Base-by-base conservation (phyloP, 2,329 filamentous ascomycete species). In the Diaporthe sp. region DNA sequence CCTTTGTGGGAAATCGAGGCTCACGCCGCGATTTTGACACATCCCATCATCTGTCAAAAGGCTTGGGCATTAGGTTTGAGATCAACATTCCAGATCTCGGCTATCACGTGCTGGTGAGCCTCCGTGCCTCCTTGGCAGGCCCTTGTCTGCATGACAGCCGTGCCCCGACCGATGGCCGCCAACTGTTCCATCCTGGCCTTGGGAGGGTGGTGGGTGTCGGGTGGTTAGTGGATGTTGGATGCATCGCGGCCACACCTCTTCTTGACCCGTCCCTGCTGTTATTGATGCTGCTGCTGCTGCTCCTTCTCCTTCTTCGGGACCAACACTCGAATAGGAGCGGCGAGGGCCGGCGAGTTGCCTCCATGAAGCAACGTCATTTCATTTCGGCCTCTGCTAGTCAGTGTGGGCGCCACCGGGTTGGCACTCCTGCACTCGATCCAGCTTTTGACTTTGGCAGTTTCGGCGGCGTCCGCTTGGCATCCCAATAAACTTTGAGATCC, bases 31-130 rank as follows among this genome's bases (percentile, higher is more conserved):
- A 53, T 39, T 65, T 53, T 68, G 63, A 68, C 63, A 68, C 63
- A 39, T 68, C 44, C 63, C 63, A 53, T 68, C 61, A 53, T 70
- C 71, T 73, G 63, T 73, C 71, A 68, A 59, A 56, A 69, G 44
- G 50, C 55, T 50, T 71, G 71, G 58, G 61, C 22, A 56, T 73
- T 39, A 32, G 56, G 44, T 55, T 71, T 50, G 53, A 53, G 51
- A 63, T 71, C 56, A 55, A 32, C 30, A 44, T 55, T 35, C 47
- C 56, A 71, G 56, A 63, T 71, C 56, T 55, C 56, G 32, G 35
- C 53, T 39, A 32, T 50, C 56, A 63, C 44, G 42, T 61, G 70
- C 47, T 63, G 55, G 25, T 10, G 47, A 68, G 47, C 63, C 37
- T n/a, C n/a, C n/a, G n/a, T n/a, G n/a, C n/a, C 44, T 66, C 63